Percentiles rank a stretch among this genome's conserved stretches.
phyloP scores from a whole-genome alignment of 805 yeast genomes.

The Starmerella scarabaei region DNA sequence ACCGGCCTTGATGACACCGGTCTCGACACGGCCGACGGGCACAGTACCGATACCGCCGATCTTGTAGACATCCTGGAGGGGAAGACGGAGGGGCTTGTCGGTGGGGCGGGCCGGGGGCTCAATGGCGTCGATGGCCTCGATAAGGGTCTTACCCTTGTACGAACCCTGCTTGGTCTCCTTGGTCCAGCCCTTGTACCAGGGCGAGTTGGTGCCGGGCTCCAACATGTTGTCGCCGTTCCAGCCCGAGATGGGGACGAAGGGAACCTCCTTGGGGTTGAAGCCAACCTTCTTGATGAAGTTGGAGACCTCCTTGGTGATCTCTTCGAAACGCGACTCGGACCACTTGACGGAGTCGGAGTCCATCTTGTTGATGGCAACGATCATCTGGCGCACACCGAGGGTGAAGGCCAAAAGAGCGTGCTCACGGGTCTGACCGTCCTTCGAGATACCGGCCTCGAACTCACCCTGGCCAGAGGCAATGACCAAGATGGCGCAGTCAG shows the following conservation, averaged over 20 bases:
- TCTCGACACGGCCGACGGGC: constrained; percentile 90
- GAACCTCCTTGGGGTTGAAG: constrained; percentile 97
- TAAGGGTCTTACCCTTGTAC: constrained; percentile 65
- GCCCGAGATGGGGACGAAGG: constrained; percentile 86
- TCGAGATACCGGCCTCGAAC: constrained; percentile 89
- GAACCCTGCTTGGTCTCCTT: constrained; percentile 64
- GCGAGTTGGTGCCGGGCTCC: constrained; percentile 67
- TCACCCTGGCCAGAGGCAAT: constrained; percentile 91
- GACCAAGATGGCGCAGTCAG: constrained; percentile 82
- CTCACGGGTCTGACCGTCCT: constrained; percentile 93
- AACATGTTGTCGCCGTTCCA: constrained; percentile 92
- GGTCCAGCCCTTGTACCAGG: constrained; percentile 82
- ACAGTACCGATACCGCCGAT: constrained; percentile 86
- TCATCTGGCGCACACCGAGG: constrained; percentile 74
- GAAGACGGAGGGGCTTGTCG: constrained; percentile 79
- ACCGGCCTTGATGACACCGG: constrained; percentile 85
- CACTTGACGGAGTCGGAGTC: constrained; percentile 87
- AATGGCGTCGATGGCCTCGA: constrained; percentile 74
- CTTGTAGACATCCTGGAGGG: constrained; percentile 86
- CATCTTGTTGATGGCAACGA: constrained; percentile 91
- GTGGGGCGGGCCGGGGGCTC: constrained; percentile 73
- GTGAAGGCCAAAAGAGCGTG: constrained; percentile 85
- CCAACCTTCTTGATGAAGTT: constrained; percentile 99
- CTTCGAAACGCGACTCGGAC: constrained; percentile 73
- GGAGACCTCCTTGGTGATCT: constrained; percentile 99